A percentile compares a stretch with the other conserved stretches of the same genome.
These are phyloP conservation scores for Ganoderma lucidum DNA, from an alignment of 1,284 basidiomycete species.

Conservation along the genomic window DNA sequence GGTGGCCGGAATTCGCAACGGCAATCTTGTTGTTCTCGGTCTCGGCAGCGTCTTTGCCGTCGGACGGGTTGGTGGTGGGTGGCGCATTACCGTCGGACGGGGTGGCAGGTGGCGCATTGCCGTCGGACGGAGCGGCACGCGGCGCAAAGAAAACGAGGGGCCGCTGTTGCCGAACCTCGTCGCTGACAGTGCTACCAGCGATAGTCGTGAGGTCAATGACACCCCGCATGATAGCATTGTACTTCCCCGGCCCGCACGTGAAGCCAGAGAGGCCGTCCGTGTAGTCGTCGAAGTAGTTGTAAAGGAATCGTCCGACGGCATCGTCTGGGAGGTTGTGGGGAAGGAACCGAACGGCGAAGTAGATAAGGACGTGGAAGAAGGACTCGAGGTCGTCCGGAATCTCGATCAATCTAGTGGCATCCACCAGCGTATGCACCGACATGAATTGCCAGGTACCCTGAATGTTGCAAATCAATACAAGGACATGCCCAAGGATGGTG, in stretches of 20 bases:
- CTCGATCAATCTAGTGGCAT: background rate
- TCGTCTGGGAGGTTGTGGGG: slow-evolving; percentile 10
- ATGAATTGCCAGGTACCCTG: slow-evolving; percentile 29
- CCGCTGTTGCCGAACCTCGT: background rate
- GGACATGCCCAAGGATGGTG: background rate
- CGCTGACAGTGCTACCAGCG: background rate
- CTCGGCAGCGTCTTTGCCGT: too few relatives aligned
- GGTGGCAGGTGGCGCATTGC: too few relatives aligned
- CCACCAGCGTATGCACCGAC: slow-evolving; percentile 14
- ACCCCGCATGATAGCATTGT: background rate
- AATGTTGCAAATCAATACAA: background rate
- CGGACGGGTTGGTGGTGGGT: too few relatives aligned
- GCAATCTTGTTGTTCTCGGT: too few relatives aligned
- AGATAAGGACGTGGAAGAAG: slow-evolving; percentile 24
- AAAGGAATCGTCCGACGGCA: slow-evolving; percentile 11
- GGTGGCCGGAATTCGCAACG: background rate
- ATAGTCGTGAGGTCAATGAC: background rate
- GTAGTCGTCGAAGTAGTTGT: slow-evolving; percentile 21
- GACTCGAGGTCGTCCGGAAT: slow-evolving; percentile 27
- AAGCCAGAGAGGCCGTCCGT: background rate
- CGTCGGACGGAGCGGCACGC: background rate
- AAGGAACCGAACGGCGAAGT: slow-evolving; percentile 15
- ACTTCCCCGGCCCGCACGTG: background rate
- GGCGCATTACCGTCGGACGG: too few relatives aligned
- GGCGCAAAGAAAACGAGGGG: background rate